phyloP scores from a whole-genome alignment of 83 land plant genomes.

The Thuja plicata region DNA sequence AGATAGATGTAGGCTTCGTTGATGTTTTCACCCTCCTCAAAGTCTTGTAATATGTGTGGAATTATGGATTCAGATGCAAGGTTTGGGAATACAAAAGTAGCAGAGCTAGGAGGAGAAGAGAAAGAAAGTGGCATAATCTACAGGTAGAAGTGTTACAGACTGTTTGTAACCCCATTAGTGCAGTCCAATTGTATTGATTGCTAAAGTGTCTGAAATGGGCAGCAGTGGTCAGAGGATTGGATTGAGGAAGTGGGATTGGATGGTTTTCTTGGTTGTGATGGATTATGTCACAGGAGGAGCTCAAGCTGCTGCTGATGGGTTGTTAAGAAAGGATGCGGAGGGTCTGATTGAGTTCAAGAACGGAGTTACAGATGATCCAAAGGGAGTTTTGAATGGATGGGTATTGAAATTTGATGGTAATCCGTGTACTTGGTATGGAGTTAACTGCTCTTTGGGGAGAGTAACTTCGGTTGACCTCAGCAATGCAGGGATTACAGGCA shows the following conservation, averaged over 20 bases:
- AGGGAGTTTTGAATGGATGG: slow-evolving; percentile 39
- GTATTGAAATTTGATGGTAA: neutral
- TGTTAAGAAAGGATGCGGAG: slow-evolving; percentile 17
- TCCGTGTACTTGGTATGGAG: slow-evolving; percentile 49
- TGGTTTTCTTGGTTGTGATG: slow-evolving; percentile 3
- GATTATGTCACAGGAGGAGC: neutral
- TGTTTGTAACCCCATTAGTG: neutral
- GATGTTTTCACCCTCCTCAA: slow-evolving; percentile 12
- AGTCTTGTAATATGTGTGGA: slow-evolving; percentile 16
- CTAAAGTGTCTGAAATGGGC: slow-evolving; percentile 5
- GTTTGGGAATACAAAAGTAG: slow-evolving; percentile 1
- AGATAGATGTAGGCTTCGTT: slow-evolving; percentile 3
- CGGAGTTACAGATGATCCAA: slow-evolving; percentile 22
- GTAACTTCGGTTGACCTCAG: slow-evolving; percentile 33
- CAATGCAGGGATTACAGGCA: slow-evolving; percentile 39
- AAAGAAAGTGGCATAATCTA: neutral
- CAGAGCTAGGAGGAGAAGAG: neutral
- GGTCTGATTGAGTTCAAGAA: slow-evolving; percentile 24
- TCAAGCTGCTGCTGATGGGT: neutral
- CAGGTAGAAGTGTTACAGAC: neutral
- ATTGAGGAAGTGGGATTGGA: slow-evolving; percentile 9
- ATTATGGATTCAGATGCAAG: slow-evolving; percentile 4
- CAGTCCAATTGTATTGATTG: neutral
- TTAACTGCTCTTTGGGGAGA: slow-evolving; percentile 34
- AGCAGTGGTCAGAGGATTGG: neutral